phyloP scores from a whole-genome alignment of 306 rosid genomes.

The Prunus davidiana region DNA sequence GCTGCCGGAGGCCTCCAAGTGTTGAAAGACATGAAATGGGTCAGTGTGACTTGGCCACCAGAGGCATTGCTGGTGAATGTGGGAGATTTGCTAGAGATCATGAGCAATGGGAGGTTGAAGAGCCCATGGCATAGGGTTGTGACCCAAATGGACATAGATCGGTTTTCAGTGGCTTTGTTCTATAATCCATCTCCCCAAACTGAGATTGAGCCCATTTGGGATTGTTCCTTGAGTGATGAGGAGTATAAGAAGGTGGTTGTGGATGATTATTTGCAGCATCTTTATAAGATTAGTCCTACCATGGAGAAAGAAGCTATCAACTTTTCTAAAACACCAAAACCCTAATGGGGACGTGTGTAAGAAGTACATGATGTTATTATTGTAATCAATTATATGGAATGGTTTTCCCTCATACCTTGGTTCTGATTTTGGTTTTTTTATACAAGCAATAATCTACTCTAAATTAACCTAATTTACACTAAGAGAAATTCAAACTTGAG shows the following conservation, averaged over 20 bases:
- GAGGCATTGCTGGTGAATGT: slow-evolving; percentile 14
- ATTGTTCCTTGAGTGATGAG: not conserved
- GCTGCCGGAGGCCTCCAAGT: slow-evolving; percentile 10
- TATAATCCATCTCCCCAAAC: slow-evolving; percentile 2
- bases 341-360: not conserved
- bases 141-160: slow-evolving; percentile 5
- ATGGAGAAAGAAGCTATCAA: slow-evolving; percentile 13
- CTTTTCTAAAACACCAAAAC: not conserved
- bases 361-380: not conserved
- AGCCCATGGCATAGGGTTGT: slow-evolving; percentile 18
- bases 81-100: slow-evolving; percentile 10
- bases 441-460: not conserved
- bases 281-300: slow-evolving; percentile 7
- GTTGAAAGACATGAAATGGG: slow-evolving; percentile 4
- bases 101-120: slow-evolving; percentile 7
- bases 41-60: not conserved
- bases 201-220: not conserved
- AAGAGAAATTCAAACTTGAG: too few relatives aligned
- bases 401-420: not conserved
- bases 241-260: slow-evolving; percentile 6
- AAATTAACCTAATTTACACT: too few relatives aligned
- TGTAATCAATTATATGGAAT: not conserved
- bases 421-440: not conserved
- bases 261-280: slow-evolving; percentile 4
- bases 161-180: slow-evolving; percentile 1